Evolutionary conservation across 139 green algal species (phyloP).

Genomic region (Micractinium conductrix): DNA sequence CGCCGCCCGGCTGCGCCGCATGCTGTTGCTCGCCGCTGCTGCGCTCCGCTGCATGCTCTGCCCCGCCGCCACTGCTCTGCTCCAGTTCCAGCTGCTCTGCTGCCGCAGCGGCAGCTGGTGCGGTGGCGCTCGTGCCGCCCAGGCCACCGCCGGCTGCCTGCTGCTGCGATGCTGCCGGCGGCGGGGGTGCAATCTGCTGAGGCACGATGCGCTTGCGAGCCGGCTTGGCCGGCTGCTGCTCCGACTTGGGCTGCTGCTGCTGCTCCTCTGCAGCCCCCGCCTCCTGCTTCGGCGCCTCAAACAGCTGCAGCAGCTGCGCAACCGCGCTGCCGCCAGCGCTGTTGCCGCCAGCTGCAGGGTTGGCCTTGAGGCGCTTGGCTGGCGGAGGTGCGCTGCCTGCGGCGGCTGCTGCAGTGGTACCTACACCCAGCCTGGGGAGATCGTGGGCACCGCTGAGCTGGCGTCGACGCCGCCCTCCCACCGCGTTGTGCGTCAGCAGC

Average conservation of each 20-base stretch:
- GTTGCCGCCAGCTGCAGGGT: background rate
- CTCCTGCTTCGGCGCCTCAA: background rate
- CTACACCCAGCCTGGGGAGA: background rate
- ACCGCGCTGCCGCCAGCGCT: constrained; percentile 4
- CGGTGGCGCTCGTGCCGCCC: too few species aligned
- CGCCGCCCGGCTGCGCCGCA: too few species aligned
- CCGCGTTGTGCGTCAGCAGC: background rate
- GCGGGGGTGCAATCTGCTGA: background rate
- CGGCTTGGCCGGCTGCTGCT: background rate
- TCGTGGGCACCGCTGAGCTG: background rate
- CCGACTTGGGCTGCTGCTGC: background rate
- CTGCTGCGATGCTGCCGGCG: background rate
- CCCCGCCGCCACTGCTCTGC: background rate
- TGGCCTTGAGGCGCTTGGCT: background rate
- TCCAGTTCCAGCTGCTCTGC: background rate
- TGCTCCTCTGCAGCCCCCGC: background rate
- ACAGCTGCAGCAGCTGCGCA: constrained; percentile 24
- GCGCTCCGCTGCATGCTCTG: too few species aligned
- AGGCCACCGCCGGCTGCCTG: too few species aligned
- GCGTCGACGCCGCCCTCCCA: background rate
- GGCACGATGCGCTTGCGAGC: constrained; percentile 15
- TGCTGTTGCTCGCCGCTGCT: too few species aligned
- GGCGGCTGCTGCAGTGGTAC: background rate
- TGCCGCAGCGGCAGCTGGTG: background rate
- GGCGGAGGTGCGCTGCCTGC: background rate